These are phyloP conservation scores for Rhizopogon vesiculosus DNA, from an alignment of 768 basidiomycete genomes.

Conservation along the genomic window DNA sequence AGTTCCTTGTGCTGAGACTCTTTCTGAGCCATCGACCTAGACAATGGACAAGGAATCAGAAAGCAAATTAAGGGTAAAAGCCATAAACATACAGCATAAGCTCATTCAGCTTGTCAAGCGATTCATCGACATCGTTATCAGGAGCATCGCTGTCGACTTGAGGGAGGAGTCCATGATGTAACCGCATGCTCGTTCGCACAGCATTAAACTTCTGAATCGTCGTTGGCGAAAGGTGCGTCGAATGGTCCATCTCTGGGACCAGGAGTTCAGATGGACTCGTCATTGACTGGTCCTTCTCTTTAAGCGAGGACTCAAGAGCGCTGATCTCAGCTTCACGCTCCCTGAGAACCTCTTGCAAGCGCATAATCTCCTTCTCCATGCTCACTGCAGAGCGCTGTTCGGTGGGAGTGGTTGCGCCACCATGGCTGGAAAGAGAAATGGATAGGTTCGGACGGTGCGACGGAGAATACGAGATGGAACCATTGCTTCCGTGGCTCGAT, in stretches of 20 bases:
- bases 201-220: conserved; percentile 73
- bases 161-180: conserved; percentile 36
- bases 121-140: conserved; percentile 54
- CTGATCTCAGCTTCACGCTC: conserved; percentile 91
- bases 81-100: conserved; percentile 74
- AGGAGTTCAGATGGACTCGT: neutral
- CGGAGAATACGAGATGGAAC: conserved; percentile 58
- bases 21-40: conserved; percentile 95
- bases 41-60: conserved; percentile 3
- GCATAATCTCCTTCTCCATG: conserved; percentile 93
- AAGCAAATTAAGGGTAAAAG: conserved; percentile 1
- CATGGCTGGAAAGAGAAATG: conserved; percentile 45
- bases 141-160: conserved; percentile 19
- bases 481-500: conserved; percentile 72
- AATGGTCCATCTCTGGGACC: conserved; percentile 13
- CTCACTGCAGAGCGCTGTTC: conserved; percentile 78
- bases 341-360: conserved; percentile 86
- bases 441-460: conserved; percentile 53
- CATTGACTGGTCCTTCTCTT: conserved; percentile 28
- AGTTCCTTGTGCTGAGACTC: conserved; percentile 84
- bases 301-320: conserved; percentile 55
- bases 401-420: conserved; percentile 18
- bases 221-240: conserved; percentile 56
- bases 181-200: conserved; percentile 63
- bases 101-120: conserved; percentile 78